These are phyloP conservation scores for Phlebiopsis gigantea DNA, from an alignment of 768 basidiomycete genomes.

Conservation along the genomic window DNA sequence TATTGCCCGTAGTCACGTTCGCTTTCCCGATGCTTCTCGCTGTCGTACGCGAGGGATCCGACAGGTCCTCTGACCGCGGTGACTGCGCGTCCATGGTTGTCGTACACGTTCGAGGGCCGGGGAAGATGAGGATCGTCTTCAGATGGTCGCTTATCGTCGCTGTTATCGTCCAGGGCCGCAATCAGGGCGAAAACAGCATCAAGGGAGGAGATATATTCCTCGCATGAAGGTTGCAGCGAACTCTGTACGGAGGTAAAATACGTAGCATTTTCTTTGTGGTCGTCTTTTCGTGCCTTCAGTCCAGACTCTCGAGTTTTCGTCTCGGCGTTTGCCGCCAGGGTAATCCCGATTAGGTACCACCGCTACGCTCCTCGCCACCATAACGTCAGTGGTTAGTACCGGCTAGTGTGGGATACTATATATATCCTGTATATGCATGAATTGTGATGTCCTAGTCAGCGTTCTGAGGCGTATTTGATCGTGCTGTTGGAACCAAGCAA, in stretches of 20 bases:
- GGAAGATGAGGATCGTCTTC: not conserved
- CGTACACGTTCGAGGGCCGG: not conserved
- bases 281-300: not conserved
- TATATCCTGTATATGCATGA: no score
- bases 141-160: not conserved
- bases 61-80: not conserved
- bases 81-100: not conserved
- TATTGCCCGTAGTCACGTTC: slow-evolving; percentile 11
- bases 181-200: not conserved
- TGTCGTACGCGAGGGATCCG: not conserved
- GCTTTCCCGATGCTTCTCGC: slow-evolving; percentile 4
- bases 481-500: not conserved
- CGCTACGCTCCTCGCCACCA: not conserved
- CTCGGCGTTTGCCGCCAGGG: not conserved
- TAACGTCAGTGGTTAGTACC: no score
- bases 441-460: not conserved
- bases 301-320: no score
- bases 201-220: not conserved
- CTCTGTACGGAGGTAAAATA: not conserved
- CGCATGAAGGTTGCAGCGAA: not conserved
- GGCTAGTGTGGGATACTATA: no score
- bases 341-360: not conserved
- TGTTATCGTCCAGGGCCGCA: not conserved
- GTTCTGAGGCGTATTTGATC: not conserved
- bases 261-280: not conserved